phyloP scores from a whole-genome alignment of 768 basidiomycete genomes.

The Mycena vulgaris region DNA sequence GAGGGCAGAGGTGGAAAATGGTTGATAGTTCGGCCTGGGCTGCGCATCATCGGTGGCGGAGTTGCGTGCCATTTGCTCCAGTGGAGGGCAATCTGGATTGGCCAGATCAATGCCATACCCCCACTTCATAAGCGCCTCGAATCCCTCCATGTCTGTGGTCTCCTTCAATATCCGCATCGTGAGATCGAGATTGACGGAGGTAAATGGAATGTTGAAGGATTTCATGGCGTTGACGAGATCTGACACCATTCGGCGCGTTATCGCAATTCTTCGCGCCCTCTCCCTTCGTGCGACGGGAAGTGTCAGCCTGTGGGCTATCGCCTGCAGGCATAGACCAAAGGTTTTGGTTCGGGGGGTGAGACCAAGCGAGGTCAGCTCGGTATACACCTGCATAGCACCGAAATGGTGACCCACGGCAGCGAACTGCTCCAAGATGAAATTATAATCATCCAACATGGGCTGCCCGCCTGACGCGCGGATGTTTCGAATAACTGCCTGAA shows the following conservation, averaged over 20 bases:
- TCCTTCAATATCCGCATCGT: conserved; percentile 79
- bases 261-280: conserved; percentile 53
- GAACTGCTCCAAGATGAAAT: conserved; percentile 82
- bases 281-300: conserved; percentile 65
- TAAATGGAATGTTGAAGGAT: conserved; percentile 61
- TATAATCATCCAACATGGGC: conserved; percentile 76
- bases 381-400: conserved; percentile 73
- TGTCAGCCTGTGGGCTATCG: conserved; percentile 77
- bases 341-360: conserved; percentile 68
- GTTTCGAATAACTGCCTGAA: conserved; percentile 78
- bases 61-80: conserved; percentile 57
- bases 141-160: conserved; percentile 68
- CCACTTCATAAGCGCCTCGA: conserved; percentile 73
- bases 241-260: conserved; percentile 64
- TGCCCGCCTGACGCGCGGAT: conserved; percentile 69
- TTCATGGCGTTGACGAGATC: conserved; percentile 74
- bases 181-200: conserved; percentile 76
- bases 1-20: conserved; percentile 75
- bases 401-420: conserved; percentile 80
- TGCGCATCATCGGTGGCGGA: neutral
- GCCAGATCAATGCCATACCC: conserved; percentile 85
- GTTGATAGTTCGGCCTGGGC: conserved; percentile 50
- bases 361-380: conserved; percentile 66
- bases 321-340: conserved; percentile 76
- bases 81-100: conserved; percentile 77